Evolutionary conservation across 106 monocot genomes (phyloP).

Genomic region (Allium fistulosum): DNA sequence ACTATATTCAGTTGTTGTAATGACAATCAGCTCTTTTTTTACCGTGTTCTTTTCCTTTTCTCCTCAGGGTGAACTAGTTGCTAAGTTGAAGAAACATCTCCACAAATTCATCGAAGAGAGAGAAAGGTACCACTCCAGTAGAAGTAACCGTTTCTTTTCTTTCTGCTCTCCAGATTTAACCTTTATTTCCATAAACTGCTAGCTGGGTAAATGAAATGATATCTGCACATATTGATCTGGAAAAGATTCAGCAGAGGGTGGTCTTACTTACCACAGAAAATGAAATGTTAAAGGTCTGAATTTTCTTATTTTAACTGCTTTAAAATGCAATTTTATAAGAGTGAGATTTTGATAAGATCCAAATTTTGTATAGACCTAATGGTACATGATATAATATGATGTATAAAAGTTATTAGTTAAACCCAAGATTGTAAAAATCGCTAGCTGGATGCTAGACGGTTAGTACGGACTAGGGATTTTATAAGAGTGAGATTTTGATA

Average conservation of each 20-base stretch:
- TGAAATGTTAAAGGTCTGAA: constrained; percentile 63
- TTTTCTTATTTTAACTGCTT: constrained; percentile 1
- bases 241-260: constrained; percentile 47
- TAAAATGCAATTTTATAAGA: too few species aligned
- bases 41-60: background rate
- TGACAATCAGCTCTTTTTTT: background rate
- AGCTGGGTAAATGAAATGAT: constrained; percentile 77
- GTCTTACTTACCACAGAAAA: constrained; percentile 62
- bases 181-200: constrained; percentile 4
- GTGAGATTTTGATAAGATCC: too few species aligned
- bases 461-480: too few species aligned
- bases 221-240: constrained; percentile 37
- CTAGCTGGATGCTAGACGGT: too few species aligned
- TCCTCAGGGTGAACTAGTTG: constrained; percentile 43
- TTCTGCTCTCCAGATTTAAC: too few species aligned
- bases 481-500: too few species aligned
- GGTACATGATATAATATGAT: too few species aligned
- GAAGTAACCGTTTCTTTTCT: too few species aligned
- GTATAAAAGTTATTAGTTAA: background rate
- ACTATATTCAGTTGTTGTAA: too few species aligned
- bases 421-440: too few species aligned
- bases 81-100: constrained; percentile 50
- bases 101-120: constrained; percentile 76
- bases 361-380: too few species aligned
- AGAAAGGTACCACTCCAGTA: constrained; percentile 34